These are phyloP conservation scores for Aspergillus kassunensis DNA, from an alignment of 495 filamentous ascomycete genomes.

Conservation along the genomic window DNA sequence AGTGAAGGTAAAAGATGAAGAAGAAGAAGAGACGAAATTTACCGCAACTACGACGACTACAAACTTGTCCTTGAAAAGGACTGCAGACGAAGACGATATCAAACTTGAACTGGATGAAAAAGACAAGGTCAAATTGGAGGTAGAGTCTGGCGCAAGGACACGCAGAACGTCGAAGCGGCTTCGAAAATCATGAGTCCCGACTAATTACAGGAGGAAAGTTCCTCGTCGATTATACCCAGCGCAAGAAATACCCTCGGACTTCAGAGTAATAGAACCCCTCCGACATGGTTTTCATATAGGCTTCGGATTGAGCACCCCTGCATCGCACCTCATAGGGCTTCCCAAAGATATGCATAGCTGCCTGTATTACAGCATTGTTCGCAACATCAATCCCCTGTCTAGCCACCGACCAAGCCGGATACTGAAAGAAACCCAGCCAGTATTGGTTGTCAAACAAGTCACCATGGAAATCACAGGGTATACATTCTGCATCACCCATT, in stretches of 20 bases:
- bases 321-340: too few relatives aligned
- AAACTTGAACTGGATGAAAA: constrained; percentile 23
- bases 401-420: too few relatives aligned
- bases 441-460: too few relatives aligned
- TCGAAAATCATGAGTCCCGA: constrained; percentile 16
- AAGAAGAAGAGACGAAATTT: constrained; percentile 19
- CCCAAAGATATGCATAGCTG: too few relatives aligned
- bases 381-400: too few relatives aligned
- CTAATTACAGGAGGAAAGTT: background rate
- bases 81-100: constrained; percentile 20
- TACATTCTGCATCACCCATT: too few relatives aligned
- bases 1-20: constrained; percentile 19
- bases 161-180: constrained; percentile 39
- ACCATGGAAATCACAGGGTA: too few relatives aligned
- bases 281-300: too few relatives aligned
- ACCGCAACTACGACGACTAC: constrained; percentile 23
- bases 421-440: too few relatives aligned
- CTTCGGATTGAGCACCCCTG: too few relatives aligned
- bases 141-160: constrained; percentile 27
- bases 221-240: background rate
- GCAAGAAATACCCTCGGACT: background rate
- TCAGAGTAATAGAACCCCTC: too few relatives aligned
- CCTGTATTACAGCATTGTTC: too few relatives aligned
- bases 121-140: constrained; percentile 11
- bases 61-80: constrained; percentile 25